Percentiles rank a stretch among this genome's conserved stretches.
phyloP scores from a whole-genome alignment of 176 grass and related monocot species.

The Puya raimondii region DNA sequence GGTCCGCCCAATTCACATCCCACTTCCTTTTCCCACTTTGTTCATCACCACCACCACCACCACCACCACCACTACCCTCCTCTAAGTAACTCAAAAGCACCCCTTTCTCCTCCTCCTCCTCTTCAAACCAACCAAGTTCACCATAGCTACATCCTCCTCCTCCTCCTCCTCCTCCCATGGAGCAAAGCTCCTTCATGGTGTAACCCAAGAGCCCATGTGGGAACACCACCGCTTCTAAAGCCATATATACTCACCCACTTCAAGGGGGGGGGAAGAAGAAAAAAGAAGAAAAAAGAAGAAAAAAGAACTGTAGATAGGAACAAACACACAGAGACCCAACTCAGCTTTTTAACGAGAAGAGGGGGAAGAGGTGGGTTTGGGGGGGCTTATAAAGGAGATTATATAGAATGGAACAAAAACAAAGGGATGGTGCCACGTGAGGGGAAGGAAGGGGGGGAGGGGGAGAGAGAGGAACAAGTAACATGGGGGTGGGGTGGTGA shows the following conservation, averaged over 20 bases:
- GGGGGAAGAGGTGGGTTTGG: not conserved
- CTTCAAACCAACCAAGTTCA: not conserved
- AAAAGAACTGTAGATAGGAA: conserved; percentile 17
- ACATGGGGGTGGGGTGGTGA: conserved; percentile 15
- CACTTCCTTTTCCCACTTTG: not conserved
- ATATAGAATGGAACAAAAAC: not conserved
- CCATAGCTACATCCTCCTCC: conserved; percentile 24
- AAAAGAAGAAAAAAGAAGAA: too few species aligned
- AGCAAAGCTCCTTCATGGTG: conserved; percentile 17
- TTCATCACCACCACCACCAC: not conserved
- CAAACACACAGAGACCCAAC: conserved; percentile 1
- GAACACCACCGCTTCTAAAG: conserved; percentile 67
- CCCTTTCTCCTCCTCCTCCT: not conserved
- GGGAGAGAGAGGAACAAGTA: conserved; percentile 8
- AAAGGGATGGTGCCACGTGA: not conserved
- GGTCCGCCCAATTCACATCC: not conserved
- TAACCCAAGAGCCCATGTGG: conserved; percentile 35
- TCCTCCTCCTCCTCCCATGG: conserved; percentile 27
- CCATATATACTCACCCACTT: conserved; percentile 24
- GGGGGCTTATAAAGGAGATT: not conserved
- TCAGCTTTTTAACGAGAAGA: not conserved
- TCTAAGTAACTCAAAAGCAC: not conserved
- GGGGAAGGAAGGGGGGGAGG: conserved; percentile 18
- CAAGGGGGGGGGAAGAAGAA: not conserved
- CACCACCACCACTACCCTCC: not conserved